Base-by-base conservation (phyloP, 805 yeast species). In the Candida quercuum region DNA sequence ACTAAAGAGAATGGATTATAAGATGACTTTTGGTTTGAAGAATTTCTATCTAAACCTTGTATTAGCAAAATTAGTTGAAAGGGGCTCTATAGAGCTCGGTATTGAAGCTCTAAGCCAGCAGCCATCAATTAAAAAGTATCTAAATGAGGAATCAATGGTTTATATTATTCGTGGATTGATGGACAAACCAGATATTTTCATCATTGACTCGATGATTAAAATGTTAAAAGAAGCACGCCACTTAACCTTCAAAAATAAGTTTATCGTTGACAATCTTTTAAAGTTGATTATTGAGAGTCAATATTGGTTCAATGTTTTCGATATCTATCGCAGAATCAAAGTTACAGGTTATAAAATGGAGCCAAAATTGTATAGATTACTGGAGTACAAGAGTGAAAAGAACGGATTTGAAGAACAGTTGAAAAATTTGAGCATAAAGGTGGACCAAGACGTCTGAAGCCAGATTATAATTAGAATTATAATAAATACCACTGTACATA, bases 231-330 rank as follows among this genome's bases (percentile, higher is more conserved):
- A 21, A 2, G 28, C 37, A 5, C 35, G 34, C 1, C 22, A 32
- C 14, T 29, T 11, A 18, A 22, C 11, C 23, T 23, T 35, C 28
- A 32, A 32, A 14, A 32, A 12, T 6, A 18, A 11, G 4, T 23
- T 12, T 8, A 13, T 38, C 15, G 11, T 29, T 16, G 36, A 28
- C 3, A 24, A 28, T 13, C 24, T 41, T 13, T 15, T 40, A n/a
- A 11, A 32, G 5, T n/a, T 33, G 1, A 17, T 40, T 1, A 18
- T 44, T 21, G 26, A 35, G 6, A 40, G 48, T 2, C 35, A 36
- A 5, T 40, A 37, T 21, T 46, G 52, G 52, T 47, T 45, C 35
- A 37, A 18, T 20, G 28, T 37, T 19, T 46, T 47, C 35, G 28
- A 35, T 18, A 22, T 45, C 11, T 12, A 35, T 6, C 22, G 26